These are phyloP conservation scores for Coemansia sp. DNA, from an alignment of 192 early-diverging fungal species.

Conservation along the genomic window DNA sequence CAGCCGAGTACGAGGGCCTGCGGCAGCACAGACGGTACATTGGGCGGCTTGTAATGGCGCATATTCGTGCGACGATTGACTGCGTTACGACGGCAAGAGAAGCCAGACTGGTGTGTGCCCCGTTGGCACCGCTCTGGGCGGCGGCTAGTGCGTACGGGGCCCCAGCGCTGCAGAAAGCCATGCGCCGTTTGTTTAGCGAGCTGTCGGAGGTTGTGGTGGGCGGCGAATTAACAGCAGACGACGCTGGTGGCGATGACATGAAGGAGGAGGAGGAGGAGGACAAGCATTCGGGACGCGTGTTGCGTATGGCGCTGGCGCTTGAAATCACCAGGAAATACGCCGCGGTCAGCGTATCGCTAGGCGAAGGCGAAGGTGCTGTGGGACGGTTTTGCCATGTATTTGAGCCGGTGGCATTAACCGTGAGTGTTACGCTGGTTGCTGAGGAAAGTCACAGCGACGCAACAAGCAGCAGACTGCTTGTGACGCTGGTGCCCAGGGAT, in stretches of 20 bases:
- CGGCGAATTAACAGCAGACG: neutral
- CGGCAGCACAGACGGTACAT: slow-evolving; percentile 12
- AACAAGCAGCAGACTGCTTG: slow-evolving; percentile 11
- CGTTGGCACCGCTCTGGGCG: slow-evolving; percentile 13
- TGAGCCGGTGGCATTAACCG: slow-evolving; percentile 20
- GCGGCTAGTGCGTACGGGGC: slow-evolving; percentile 1
- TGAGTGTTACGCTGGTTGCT: slow-evolving; percentile 15
- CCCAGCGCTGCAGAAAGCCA: slow-evolving; percentile 10
- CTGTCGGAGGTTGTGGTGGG: slow-evolving; percentile 6
- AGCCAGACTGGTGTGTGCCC: slow-evolving; percentile 10
- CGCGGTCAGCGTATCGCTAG: slow-evolving; percentile 16
- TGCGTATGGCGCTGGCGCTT: neutral
- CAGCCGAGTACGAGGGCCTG: neutral
- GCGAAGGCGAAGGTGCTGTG: neutral
- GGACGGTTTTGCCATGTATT: slow-evolving; percentile 21
- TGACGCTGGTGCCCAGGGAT: slow-evolving; percentile 17
- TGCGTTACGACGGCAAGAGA: slow-evolving; percentile 8
- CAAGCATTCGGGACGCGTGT: neutral
- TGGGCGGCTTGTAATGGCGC: slow-evolving; percentile 18
- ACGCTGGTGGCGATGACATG: neutral
- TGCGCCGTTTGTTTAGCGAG: slow-evolving; percentile 14
- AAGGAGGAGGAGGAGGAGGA: neutral
- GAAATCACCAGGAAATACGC: slow-evolving; percentile 3
- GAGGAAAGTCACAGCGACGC: neutral
- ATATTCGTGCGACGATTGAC: slow-evolving; percentile 22